Base-by-base conservation (phyloP, 2,329 filamentous ascomycete genomes). In the Calonectria leucothoes region DNA sequence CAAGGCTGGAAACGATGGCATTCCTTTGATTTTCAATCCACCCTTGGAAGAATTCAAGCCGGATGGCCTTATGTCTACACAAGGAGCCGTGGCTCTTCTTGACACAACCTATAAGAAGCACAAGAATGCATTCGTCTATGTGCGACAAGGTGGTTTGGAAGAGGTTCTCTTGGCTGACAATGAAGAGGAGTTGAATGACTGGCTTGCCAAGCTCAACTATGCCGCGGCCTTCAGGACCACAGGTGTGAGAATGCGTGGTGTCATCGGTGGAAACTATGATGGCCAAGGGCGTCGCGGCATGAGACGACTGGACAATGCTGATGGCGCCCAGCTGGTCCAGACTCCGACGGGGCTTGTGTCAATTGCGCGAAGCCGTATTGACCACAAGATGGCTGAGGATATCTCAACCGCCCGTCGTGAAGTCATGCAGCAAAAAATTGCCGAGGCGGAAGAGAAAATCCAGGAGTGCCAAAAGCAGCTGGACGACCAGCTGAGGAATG, bases 171-270 rank as follows among this genome's bases (percentile, higher is more conserved):
- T 98, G 23, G 96, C 97, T 6, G 96, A 98, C 79, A 95, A 92
- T 67, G 97, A 99, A 80, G 88, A 91, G 1, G 97, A 99, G 80
- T 93, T 98, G 89, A 98, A 98, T 80, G 97, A 99, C 82, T 99
- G 97, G 97, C 88, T 99, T 33, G 94, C 94, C 10, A 97, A 98
- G 81, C 90, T 99, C 73, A 99, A 99, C 83, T 98, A 98, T 82
- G 96, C 96, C 39, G 96, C 97, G 11, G 95, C 97, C 0, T 98
- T 98, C 83, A 91, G 95, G 78, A 98, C 95, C 0, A 95, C 96
- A 7, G 96, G 96, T 15, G 95, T 98, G 7, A 91, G 95, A 52
- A 97, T 98, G 89, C 91, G 96, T 78, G 96, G 95, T 27, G 93
- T 98, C 70, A 90, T 97, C 66, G 95, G 94, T 15, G 94, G 93